Percentiles rank a stretch among this genome's conserved stretches.
These are phyloP conservation scores for Colletotrichum aenigma DNA, from an alignment of 2,329 filamentous ascomycete species.

Conservation along the genomic window DNA sequence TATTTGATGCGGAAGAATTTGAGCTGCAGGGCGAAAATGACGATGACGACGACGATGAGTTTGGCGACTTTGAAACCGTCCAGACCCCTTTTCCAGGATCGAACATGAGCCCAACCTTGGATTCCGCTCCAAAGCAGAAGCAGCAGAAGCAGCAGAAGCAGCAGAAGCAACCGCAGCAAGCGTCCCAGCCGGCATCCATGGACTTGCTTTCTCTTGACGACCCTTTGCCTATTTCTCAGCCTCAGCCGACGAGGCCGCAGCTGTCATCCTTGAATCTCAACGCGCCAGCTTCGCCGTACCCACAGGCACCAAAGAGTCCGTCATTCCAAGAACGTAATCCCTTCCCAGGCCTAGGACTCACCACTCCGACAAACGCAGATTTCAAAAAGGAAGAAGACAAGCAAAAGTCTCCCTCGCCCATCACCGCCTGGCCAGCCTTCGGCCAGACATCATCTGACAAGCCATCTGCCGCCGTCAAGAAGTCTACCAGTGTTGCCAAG, in stretches of 20 bases:
- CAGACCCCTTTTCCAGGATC: constrained; percentile 16
- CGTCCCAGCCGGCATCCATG: constrained; percentile 29
- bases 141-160: constrained; percentile 23
- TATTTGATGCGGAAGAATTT: constrained; percentile 70
- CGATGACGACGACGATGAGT: constrained; percentile 53
- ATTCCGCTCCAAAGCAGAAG: constrained; percentile 23
- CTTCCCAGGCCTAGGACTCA: constrained; percentile 52
- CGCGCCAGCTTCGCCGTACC: constrained; percentile 39
- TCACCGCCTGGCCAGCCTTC: constrained; percentile 51
- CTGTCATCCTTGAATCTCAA: constrained; percentile 37
- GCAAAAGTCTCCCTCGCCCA: constrained; percentile 40
- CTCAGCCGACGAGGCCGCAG: constrained; percentile 30
- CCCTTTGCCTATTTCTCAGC: constrained; percentile 25
- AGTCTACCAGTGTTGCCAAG: background rate
- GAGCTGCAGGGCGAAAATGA: constrained; percentile 43
- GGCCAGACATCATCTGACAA: constrained; percentile 22
- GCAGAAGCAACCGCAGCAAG: constrained; percentile 2
- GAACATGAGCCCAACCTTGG: background rate
- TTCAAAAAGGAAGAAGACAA: constrained; percentile 35
- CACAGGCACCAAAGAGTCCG: constrained; percentile 54
- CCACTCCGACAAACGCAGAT: constrained; percentile 41
- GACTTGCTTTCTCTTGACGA: constrained; percentile 44
- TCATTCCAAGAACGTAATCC: constrained; percentile 59
- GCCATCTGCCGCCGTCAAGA: background rate
- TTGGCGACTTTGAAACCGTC: constrained; percentile 65